Conservation (phyloP, 192 early-diverging fungal species). For the Diversispora eburnea region DNA sequence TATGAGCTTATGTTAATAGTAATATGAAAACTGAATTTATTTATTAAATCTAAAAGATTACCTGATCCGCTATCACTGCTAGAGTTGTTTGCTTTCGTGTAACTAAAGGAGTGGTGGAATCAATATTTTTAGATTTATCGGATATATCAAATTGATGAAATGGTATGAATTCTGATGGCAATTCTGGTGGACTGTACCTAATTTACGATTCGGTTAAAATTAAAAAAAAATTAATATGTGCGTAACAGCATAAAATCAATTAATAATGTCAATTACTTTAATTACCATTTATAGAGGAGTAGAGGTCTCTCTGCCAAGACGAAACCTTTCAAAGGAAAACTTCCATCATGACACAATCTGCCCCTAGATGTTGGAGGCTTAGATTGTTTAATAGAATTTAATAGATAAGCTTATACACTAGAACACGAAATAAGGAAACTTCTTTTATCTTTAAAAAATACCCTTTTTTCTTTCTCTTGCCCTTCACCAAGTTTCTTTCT, state of each 20-base stretch:
- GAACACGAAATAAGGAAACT: not conserved
- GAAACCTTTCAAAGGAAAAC: conserved; percentile 52
- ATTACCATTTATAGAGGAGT: conserved; percentile 48
- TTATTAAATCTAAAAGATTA: not conserved
- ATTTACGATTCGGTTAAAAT: not conserved
- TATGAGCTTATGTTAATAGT: conserved; percentile 2
- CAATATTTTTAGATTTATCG: not conserved
- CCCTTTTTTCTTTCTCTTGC: not conserved
- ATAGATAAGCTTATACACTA: not conserved
- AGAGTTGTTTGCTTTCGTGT: conserved; percentile 14
- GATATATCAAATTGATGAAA: conserved; percentile 16
- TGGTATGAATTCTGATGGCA: conserved; percentile 15
- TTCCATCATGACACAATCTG: conserved; percentile 49
- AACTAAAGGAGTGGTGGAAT: not conserved
- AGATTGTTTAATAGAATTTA: not conserved
- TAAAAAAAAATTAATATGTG: not conserved
- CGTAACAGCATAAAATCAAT: not conserved
- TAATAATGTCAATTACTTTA: not conserved
- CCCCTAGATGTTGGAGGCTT: not conserved
- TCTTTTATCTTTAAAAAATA: not conserved
- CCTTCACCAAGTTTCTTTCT: conserved; percentile 29
- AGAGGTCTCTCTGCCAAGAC: conserved; percentile 37
- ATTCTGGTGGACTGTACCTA: conserved; percentile 20
- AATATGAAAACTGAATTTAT: not conserved
- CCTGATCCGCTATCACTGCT: conserved; percentile 19